Base-by-base conservation (phyloP, 352 stramenopile genomes). In the Phytophthora megakarya region DNA sequence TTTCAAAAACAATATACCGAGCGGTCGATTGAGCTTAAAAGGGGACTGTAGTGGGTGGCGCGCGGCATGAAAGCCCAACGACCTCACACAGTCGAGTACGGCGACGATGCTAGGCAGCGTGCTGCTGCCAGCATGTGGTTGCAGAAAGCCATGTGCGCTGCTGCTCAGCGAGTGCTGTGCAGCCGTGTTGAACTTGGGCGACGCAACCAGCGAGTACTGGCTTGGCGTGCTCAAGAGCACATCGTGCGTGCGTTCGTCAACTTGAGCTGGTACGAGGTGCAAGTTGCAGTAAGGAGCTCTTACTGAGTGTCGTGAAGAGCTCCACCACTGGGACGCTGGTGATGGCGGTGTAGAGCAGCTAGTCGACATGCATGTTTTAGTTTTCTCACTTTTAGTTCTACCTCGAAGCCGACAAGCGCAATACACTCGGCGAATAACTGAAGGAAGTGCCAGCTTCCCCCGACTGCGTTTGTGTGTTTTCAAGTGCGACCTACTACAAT, bases 361-460 rank as follows among this genome's bases (percentile, higher is more conserved):
- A 59, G 38, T 49, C 25, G 38, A 6, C 26, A n/a, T 59, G 39
- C 18, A 59, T 50, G 25, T 59, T 43, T 49, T 18, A 5, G n/a
- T 22, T 21, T 33, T 32, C 8, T 44, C 47, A 44, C 10, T 30
- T 54, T 44, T 44, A 32, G n/a, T 39, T 54, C 21, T 56, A 56
- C 19, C 10, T 25, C 5, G n/a, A n/a, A n/a, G 18, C 19, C 45
- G 45, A 28, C 45, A 45, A 44, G 30, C 46, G 35, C 48, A 56
- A 32, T 58, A 48, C n/a, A 47, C n/a, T 38, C 37, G 37, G 49
- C 49, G 18, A 47, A 12, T 39, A 47, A 38, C 23, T 28, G 9
- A 18, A 40, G 49, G 49, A 58, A 58, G 49, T 40, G 37, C 37
- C 49, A 58, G 37, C 49, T 58, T 48, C 49, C 37, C 28, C 37